A percentile compares a stretch with the other conserved stretches of the same genome.
Evolutionary conservation across 148 eudicot genomes (phyloP).

Genomic region (Nepenthes gracilis): DNA sequence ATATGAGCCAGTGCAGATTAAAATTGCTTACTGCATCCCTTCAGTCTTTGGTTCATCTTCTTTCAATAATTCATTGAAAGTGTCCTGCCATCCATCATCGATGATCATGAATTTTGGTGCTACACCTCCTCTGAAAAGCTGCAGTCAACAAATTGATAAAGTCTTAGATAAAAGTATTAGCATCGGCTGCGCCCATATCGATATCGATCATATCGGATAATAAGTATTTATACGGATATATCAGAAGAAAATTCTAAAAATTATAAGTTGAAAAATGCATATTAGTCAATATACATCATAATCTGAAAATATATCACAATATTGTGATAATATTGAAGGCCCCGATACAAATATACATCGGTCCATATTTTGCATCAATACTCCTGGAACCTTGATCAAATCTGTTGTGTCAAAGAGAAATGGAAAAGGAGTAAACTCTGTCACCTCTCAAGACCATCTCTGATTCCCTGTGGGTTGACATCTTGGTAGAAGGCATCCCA

Average conservation of each 20-base stretch:
- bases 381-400: too few relatives aligned
- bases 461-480: constrained; percentile 43
- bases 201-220: too few relatives aligned
- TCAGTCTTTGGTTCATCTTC: constrained; percentile 33
- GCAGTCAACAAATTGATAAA: constrained; percentile 6
- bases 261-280: too few relatives aligned
- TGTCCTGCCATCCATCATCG: constrained; percentile 72
- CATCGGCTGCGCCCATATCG: too few relatives aligned
- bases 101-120: constrained; percentile 50
- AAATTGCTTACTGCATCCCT: constrained; percentile 30
- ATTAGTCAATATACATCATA: too few relatives aligned
- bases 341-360: too few relatives aligned
- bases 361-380: too few relatives aligned
- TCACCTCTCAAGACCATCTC: constrained; percentile 49
- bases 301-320: too few relatives aligned
- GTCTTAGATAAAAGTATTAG: neutral
- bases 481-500: constrained; percentile 69
- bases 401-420: too few relatives aligned
- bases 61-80: constrained; percentile 29
- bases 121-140: constrained; percentile 50
- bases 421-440: neutral
- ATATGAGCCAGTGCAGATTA: neutral
- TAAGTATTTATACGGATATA: too few relatives aligned
- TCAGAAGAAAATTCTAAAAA: too few relatives aligned
- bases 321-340: too few relatives aligned